Conservation (phyloP, 1,139 yeast species). For the Nakaseomyces nivariensis region DNA sequence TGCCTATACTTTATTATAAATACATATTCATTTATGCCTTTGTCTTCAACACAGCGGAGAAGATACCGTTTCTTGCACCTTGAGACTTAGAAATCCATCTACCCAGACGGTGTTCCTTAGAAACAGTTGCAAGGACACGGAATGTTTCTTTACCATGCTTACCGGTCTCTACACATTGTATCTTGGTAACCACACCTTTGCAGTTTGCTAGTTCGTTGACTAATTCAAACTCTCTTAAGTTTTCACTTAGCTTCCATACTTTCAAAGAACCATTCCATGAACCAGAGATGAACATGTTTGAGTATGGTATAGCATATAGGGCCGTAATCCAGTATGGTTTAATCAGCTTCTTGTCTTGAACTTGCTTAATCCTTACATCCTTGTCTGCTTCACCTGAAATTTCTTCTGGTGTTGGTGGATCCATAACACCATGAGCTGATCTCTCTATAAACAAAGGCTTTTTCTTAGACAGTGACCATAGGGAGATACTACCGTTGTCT, state of each 20-base stretch:
- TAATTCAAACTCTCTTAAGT: constrained; percentile 47
- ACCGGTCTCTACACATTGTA: constrained; percentile 54
- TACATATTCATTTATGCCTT: constrained; percentile 3
- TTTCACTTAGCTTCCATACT: constrained; percentile 67
- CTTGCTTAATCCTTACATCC: constrained; percentile 37
- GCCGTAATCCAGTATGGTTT: constrained; percentile 85
- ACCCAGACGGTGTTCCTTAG: constrained; percentile 82
- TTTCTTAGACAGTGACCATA: constrained; percentile 88
- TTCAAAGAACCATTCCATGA: constrained; percentile 72
- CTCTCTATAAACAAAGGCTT: constrained; percentile 67
- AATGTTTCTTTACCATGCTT: constrained; percentile 40
- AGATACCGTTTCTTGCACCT: constrained; percentile 43
- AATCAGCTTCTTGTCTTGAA: constrained; percentile 42
- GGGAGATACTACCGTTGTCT: constrained; percentile 78
- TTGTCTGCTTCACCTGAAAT: constrained; percentile 62
- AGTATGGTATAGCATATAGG: constrained; percentile 76
- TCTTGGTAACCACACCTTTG: constrained; percentile 63
- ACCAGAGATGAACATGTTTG: constrained; percentile 78
- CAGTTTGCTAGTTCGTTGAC: constrained; percentile 50
- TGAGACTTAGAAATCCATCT: constrained; percentile 52
- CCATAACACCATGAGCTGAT: constrained; percentile 69
- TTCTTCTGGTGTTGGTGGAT: constrained; percentile 36
- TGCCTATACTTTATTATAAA: neutral
- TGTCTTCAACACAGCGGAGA: constrained; percentile 33
- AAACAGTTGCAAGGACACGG: constrained; percentile 53